Conservation (phyloP, 169 alveolate genomes). For the Cryptosporidium tyzzeri region DNA sequence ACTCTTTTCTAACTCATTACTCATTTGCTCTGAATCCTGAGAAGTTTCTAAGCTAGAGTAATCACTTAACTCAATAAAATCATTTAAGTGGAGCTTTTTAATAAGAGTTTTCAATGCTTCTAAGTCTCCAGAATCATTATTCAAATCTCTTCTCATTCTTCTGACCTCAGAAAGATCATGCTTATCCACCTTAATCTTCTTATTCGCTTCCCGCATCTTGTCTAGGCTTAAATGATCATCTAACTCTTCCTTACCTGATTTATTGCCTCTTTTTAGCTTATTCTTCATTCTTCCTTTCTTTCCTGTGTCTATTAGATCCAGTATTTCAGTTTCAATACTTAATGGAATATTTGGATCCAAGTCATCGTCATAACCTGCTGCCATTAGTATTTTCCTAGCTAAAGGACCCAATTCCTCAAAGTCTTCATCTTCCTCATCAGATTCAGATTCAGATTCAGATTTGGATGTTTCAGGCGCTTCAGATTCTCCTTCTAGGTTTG, state of each 20-base stretch:
- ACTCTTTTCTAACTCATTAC: background rate
- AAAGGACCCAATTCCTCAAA: slow-evolving; percentile 47
- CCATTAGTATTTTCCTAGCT: slow-evolving; percentile 27
- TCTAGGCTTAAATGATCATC: slow-evolving; percentile 15
- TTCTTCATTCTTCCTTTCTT: background rate
- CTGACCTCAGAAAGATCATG: slow-evolving; percentile 70
- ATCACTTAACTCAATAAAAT: slow-evolving; percentile 17
- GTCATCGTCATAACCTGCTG: slow-evolving; percentile 60
- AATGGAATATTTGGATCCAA: slow-evolving; percentile 41
- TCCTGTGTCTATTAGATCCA: slow-evolving; percentile 21
- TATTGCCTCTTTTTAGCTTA: slow-evolving; percentile 7
- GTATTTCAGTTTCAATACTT: slow-evolving; percentile 37
- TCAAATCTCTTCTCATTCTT: slow-evolving; percentile 58
- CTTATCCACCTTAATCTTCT: slow-evolving; percentile 23
- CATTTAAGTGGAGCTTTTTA: slow-evolving; percentile 28
- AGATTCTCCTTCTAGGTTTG: background rate
- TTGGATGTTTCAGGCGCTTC: background rate
- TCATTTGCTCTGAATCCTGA: background rate
- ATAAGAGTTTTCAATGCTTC: slow-evolving; percentile 40
- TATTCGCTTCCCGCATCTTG: slow-evolving; percentile 20
- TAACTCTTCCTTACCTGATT: background rate
- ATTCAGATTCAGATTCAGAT: background rate
- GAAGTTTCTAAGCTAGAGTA: background rate
- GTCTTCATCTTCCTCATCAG: background rate
- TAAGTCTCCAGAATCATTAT: slow-evolving; percentile 51